A percentile compares a stretch with the other conserved stretches of the same genome.
These are phyloP conservation scores for Amniculicola lignicola DNA, from an alignment of 495 filamentous ascomycete species.

Conservation along the genomic window DNA sequence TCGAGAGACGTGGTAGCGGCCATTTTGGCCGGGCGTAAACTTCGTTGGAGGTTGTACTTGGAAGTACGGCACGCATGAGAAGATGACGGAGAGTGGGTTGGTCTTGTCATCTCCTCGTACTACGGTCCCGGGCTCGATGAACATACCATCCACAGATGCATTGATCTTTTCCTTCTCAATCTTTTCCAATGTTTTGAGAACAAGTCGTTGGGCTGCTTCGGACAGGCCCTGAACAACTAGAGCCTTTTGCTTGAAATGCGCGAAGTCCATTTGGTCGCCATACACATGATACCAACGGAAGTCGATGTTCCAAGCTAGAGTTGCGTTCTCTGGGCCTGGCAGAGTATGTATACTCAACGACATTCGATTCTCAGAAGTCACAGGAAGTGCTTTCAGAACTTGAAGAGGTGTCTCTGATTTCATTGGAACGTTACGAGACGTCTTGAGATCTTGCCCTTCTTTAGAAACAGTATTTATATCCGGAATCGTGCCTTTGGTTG, in stretches of 20 bases:
- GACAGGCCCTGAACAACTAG: constrained; percentile 8
- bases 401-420: no score
- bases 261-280: constrained; percentile 14
- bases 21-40: neutral
- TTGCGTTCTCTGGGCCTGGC: constrained; percentile 6
- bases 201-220: neutral
- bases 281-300: constrained; percentile 19
- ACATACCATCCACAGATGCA: constrained; percentile 20
- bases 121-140: constrained; percentile 31
- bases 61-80: constrained; percentile 26
- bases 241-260: constrained; percentile 20
- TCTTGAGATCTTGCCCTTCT: no score
- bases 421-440: no score
- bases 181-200: constrained; percentile 12
- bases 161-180: constrained; percentile 24
- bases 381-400: constrained; percentile 14
- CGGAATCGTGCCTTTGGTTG: no score
- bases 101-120: constrained; percentile 14
- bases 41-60: constrained; percentile 12
- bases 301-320: neutral
- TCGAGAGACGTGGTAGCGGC: constrained; percentile 14
- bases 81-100: constrained; percentile 21
- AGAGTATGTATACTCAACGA: constrained; percentile 16
- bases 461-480: no score
- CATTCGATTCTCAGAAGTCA: constrained; percentile 10